Base-by-base conservation (phyloP, 2,329 filamentous ascomycete genomes). In the Nemania sp. region DNA sequence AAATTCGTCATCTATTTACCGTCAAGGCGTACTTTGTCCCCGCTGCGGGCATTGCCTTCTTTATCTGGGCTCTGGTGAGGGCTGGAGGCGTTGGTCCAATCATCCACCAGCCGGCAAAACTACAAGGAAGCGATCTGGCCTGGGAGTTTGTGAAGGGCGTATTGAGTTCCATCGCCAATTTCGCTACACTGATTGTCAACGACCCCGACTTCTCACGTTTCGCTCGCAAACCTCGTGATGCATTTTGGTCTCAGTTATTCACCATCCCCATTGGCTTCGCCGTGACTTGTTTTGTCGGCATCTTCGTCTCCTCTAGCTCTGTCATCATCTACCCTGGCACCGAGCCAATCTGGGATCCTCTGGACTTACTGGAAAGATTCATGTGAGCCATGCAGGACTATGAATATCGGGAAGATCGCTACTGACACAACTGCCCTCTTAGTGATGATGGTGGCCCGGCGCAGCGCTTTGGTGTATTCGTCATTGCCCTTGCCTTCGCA, bases 161-260 rank as follows among this genome's bases (percentile, higher is more conserved):
- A 76, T 96, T 97, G 92, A 88, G 84, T 21, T 88, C 90, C 3
- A 92, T 97, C 65, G 90, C 91, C 69, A 97, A 97, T 78, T 97
- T 97, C 71, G 90, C 92, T 1, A 92, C 92, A 0, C 82, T 97
- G 35, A 95, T 97, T 67, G 83, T 89, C 62, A 88, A 96, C 73
- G 88, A 91, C 67, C 90, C 90, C 0, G 92, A 96, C 71, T 97
- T 96, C 74, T 81, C 90, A 18, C 89, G 93, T 73, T 97, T 97
- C 70, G 90, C 92, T 2, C 78, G 79, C 18, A 91, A 88, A 72
- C 91, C 91, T 1, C 82, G 78, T 17, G 90, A 95, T 71, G 90
- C 91, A 0, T 71, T 96, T 6, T 91, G 90, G 86, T 88, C 92
- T 0, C 92, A 97, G 75, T 79, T 96, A 1, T 73, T 91, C 63